Percentiles rank a stretch among this genome's conserved stretches.
These are phyloP conservation scores for Ceratocystis eucalypticola DNA, from an alignment of 2,329 filamentous ascomycete species.

Conservation along the genomic window DNA sequence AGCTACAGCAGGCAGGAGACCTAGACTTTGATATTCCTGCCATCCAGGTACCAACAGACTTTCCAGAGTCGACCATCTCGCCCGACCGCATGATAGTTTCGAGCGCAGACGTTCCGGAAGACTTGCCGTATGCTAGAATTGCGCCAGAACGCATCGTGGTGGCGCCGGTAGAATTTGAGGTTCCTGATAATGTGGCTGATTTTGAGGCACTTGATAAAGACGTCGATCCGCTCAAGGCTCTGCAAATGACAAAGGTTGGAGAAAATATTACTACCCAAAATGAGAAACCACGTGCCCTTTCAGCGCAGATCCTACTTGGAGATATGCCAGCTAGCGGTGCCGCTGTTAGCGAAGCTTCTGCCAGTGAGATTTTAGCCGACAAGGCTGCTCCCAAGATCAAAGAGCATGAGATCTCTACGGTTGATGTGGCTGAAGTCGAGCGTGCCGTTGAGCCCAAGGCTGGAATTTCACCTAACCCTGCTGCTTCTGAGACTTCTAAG, in stretches of 20 bases:
- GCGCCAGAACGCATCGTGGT: not conserved
- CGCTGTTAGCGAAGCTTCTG: not conserved
- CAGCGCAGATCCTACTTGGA: not conserved
- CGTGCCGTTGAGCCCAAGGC: not conserved
- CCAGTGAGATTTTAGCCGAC: not conserved
- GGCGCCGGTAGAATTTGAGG: not conserved
- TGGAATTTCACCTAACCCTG: not conserved
- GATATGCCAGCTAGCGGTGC: not conserved
- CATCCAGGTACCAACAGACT: not conserved
- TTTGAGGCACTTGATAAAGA: conserved; percentile 1
- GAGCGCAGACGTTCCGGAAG: not conserved
- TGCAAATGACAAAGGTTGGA: not conserved
- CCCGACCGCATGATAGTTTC: conserved; percentile 8
- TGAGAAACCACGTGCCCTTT: not conserved
- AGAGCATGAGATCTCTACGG: not conserved
- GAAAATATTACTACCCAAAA: not conserved
- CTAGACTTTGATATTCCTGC: not conserved
- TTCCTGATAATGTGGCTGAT: conserved; percentile 6
- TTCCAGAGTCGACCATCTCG: not conserved
- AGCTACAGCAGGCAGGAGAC: not conserved
- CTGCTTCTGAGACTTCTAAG: not conserved
- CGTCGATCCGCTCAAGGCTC: not conserved
- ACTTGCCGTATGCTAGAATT: not conserved
- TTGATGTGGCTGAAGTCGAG: not conserved
- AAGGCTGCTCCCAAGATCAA: not conserved